A percentile compares a stretch with the other conserved stretches of the same genome.
Evolutionary conservation across 2,329 filamentous ascomycete species (phyloP).

Genomic region (Orbilia brochopaga): DNA sequence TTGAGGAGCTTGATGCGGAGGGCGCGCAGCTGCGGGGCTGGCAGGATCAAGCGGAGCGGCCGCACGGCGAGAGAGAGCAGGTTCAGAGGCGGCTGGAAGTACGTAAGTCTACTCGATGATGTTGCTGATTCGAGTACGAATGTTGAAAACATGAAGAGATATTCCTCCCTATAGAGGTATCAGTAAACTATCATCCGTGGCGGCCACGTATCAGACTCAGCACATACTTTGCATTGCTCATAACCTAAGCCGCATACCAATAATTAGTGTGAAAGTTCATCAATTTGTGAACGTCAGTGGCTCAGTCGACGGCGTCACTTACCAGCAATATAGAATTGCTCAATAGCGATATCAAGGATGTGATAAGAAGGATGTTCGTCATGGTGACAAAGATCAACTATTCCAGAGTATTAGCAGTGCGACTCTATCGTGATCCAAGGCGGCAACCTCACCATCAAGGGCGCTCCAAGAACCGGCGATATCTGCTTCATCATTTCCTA

Average conservation of each 20-base stretch:
- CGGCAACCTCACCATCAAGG: conserved; percentile 61
- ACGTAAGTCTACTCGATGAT: conserved; percentile 68
- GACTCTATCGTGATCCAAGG: neutral
- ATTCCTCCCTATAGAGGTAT: conserved; percentile 66
- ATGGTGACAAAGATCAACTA: conserved; percentile 75
- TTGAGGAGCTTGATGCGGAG: conserved; percentile 54
- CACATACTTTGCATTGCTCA: conserved; percentile 61
- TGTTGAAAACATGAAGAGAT: conserved; percentile 66
- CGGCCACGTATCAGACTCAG: neutral
- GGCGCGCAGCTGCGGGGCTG: conserved; percentile 68
- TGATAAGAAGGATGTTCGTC: conserved; percentile 79
- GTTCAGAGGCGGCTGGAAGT: conserved; percentile 76
- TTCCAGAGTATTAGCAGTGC: conserved; percentile 8
- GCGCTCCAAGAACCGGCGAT: conserved; percentile 63
- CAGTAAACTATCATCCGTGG: neutral
- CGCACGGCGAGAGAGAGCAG: conserved; percentile 74
- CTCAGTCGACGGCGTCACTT: conserved; percentile 50
- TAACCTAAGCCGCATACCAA: conserved; percentile 60
- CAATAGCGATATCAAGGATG: conserved; percentile 77
- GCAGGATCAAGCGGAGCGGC: conserved; percentile 72
- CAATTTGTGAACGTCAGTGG: neutral
- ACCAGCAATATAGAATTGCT: conserved; percentile 72
- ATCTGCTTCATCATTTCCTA: conserved; percentile 55
- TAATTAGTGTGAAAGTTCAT: conserved; percentile 1
- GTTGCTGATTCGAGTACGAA: conserved; percentile 69